These are phyloP conservation scores for Micromonas commoda DNA, from an alignment of 139 green algal genomes.

Conservation along the genomic window DNA sequence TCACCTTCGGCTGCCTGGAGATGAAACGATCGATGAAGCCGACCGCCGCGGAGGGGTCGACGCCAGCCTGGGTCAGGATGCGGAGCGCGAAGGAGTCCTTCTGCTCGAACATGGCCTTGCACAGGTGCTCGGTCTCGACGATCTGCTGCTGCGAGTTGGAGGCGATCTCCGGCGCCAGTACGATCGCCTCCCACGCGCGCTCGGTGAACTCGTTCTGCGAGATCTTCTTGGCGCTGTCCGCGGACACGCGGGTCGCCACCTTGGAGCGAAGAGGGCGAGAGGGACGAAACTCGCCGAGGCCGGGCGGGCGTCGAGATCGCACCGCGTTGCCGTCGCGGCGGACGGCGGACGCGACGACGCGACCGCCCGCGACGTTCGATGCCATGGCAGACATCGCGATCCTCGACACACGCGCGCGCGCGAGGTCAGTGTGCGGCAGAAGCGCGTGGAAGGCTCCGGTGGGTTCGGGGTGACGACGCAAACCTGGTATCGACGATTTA, in stretches of 20 bases:
- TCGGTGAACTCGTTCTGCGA: slow-evolving; percentile 91
- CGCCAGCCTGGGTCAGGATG: slow-evolving; percentile 78
- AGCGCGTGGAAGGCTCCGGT: too few relatives aligned
- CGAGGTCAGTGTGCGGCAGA: too few relatives aligned
- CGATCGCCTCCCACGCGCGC: slow-evolving; percentile 81
- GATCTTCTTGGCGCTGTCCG: slow-evolving; percentile 35
- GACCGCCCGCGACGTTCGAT: too few relatives aligned
- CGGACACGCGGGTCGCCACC: too few relatives aligned
- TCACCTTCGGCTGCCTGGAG: slow-evolving; percentile 62
- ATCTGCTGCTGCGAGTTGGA: slow-evolving; percentile 76
- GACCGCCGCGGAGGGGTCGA: slow-evolving; percentile 56
- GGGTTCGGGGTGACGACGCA: too few relatives aligned
- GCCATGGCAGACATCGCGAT: not conserved
- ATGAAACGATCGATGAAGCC: slow-evolving; percentile 81
- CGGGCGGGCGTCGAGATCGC: not conserved
- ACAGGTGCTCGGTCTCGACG: slow-evolving; percentile 95
- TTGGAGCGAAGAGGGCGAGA: not conserved
- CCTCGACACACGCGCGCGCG: too few relatives aligned
- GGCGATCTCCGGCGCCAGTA: slow-evolving; percentile 75
- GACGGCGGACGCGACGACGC: too few relatives aligned
- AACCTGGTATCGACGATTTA: too few relatives aligned
- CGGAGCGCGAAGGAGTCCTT: slow-evolving; percentile 72
- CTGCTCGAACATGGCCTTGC: slow-evolving; percentile 94
- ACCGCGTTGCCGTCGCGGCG: not conserved
- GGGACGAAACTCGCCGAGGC: not conserved